Conservation (phyloP, 768 basidiomycete genomes). For the Strobilomyces echinocephalus region DNA sequence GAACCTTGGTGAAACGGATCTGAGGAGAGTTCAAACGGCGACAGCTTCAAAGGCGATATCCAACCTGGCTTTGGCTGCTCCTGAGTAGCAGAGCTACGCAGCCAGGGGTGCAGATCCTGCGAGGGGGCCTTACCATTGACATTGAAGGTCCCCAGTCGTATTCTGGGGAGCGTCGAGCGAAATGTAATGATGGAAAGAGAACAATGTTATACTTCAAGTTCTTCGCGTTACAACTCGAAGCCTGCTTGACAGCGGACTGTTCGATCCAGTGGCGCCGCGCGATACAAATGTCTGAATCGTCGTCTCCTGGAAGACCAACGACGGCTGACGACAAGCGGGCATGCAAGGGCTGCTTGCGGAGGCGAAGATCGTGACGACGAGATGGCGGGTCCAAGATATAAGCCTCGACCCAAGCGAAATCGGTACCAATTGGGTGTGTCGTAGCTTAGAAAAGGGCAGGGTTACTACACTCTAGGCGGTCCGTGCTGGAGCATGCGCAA, state of each 20-base stretch:
- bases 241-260: conserved; percentile 35
- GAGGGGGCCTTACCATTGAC: conserved; percentile 75
- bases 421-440: neutral
- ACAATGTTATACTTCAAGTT: conserved; percentile 19
- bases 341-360: conserved; percentile 43
- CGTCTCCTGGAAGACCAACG: conserved; percentile 63
- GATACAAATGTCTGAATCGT: conserved; percentile 49
- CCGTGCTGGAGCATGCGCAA: conserved; percentile 8
- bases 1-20: conserved; percentile 23
- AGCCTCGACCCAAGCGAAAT: conserved; percentile 18
- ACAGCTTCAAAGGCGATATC: conserved; percentile 35
- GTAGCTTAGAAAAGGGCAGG: conserved; percentile 7
- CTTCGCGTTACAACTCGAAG: conserved; percentile 19
- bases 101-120: conserved; percentile 67
- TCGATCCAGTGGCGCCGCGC: conserved; percentile 67
- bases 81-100: conserved; percentile 31
- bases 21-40: conserved; percentile 30
- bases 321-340: conserved; percentile 52
- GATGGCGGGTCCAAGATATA: conserved; percentile 11
- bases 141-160: conserved; percentile 79
- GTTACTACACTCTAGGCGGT: neutral
- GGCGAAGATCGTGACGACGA: conserved; percentile 45
- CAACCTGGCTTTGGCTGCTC: conserved; percentile 9
- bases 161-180: conserved; percentile 31
- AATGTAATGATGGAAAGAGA: neutral